Conservation (phyloP, 768 basidiomycete species). For the Hortiboletus campestris region DNA sequence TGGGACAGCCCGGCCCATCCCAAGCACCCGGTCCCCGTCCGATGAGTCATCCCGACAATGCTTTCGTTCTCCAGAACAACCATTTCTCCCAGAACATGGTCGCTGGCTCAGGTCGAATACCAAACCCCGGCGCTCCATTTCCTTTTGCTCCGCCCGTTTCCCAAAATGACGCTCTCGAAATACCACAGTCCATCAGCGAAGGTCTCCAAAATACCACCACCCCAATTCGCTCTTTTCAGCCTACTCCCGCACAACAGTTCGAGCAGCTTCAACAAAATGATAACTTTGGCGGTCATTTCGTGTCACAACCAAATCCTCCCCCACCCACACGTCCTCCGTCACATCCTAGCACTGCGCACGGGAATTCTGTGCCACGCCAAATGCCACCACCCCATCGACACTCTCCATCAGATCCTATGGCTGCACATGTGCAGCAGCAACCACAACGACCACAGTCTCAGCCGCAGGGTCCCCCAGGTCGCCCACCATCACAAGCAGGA, state of each 20-base stretch:
- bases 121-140: constrained; percentile 34
- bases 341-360: constrained; percentile 35
- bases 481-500: constrained; percentile 51
- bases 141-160: constrained; percentile 50
- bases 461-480: constrained; percentile 47
- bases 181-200: constrained; percentile 41
- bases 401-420: constrained; percentile 48
- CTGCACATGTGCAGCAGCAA: constrained; percentile 35
- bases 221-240: constrained; percentile 39
- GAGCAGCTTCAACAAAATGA: constrained; percentile 51
- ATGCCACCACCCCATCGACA: constrained; percentile 41
- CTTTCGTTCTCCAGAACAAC: constrained; percentile 43
- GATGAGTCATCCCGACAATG: constrained; percentile 46
- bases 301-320: constrained; percentile 37
- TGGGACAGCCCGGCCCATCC: constrained; percentile 31
- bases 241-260: constrained; percentile 64
- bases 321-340: constrained; percentile 45
- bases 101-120: constrained; percentile 37
- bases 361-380: constrained; percentile 33
- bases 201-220: constrained; percentile 40
- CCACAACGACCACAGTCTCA: constrained; percentile 61
- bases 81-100: constrained; percentile 33
- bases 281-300: constrained; percentile 34
- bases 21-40: constrained; percentile 32
- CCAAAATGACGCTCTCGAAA: constrained; percentile 46